These are phyloP conservation scores for Eremomyces bilateralis DNA, from an alignment of 495 filamentous ascomycete species.

Conservation along the genomic window DNA sequence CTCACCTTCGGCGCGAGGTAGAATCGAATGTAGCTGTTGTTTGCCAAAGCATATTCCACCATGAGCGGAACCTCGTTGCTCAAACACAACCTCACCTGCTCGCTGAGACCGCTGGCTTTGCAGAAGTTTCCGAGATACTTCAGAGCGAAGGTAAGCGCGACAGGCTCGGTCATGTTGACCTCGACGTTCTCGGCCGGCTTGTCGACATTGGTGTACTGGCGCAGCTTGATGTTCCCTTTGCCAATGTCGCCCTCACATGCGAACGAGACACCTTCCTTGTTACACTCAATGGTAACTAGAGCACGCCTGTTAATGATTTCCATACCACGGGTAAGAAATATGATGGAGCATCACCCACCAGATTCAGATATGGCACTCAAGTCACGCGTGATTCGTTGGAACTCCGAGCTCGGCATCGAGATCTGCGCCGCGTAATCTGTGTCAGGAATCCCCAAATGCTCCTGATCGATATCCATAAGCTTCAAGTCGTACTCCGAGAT, in stretches of 20 bases:
- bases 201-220: slow-evolving; percentile 74
- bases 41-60: slow-evolving; percentile 69
- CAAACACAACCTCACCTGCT: slow-evolving; percentile 68
- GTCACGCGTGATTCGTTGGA: slow-evolving; percentile 86
- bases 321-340: background rate
- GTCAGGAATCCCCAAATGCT: slow-evolving; percentile 95
- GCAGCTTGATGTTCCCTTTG: slow-evolving; percentile 76
- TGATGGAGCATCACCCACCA: slow-evolving; percentile 28
- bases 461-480: slow-evolving; percentile 99
- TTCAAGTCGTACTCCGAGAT: slow-evolving; percentile 98
- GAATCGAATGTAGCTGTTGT: slow-evolving; percentile 80
- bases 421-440: slow-evolving; percentile 92
- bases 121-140: slow-evolving; percentile 99
- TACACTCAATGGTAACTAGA: slow-evolving; percentile 81
- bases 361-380: slow-evolving; percentile 82
- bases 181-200: slow-evolving; percentile 71
- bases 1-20: slow-evolving; percentile 93
- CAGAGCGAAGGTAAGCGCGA: slow-evolving; percentile 89
- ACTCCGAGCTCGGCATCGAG: slow-evolving; percentile 71
- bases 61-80: slow-evolving; percentile 91
- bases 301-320: background rate
- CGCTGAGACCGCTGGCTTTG: slow-evolving; percentile 77
- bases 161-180: slow-evolving; percentile 80
- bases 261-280: slow-evolving; percentile 96
- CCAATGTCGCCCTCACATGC: slow-evolving; percentile 87